Percentiles rank a stretch among this genome's conserved stretches.
Conservation (phyloP, 805 yeast genomes). For the Starmerella asiatica region DNA sequence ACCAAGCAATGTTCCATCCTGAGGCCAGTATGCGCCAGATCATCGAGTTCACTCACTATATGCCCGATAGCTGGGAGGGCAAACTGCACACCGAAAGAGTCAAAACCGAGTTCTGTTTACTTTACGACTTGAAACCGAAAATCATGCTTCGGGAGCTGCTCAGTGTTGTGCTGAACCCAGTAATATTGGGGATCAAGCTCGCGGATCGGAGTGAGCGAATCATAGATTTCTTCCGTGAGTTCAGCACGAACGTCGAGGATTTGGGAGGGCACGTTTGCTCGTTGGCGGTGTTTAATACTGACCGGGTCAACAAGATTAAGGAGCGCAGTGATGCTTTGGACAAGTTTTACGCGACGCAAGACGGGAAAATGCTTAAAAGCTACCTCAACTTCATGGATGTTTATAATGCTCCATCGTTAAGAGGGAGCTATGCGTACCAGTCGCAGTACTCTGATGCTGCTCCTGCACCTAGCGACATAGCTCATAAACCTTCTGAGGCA, state of each 20-base stretch:
- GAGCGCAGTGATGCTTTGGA: constrained; percentile 25
- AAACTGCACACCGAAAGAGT: constrained; percentile 72
- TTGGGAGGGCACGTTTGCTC: constrained; percentile 79
- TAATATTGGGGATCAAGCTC: constrained; percentile 72
- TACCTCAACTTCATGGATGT: constrained; percentile 78
- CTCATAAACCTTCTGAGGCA: no score
- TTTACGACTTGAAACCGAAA: constrained; percentile 61
- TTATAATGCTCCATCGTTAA: constrained; percentile 35
- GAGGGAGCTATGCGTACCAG: background rate
- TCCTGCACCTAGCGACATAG: no score
- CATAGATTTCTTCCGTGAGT: constrained; percentile 82
- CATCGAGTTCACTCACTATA: constrained; percentile 76
- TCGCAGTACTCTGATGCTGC: background rate
- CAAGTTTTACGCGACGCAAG: constrained; percentile 37
- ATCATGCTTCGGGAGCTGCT: constrained; percentile 64
- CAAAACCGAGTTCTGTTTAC: constrained; percentile 63
- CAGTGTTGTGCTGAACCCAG: constrained; percentile 74
- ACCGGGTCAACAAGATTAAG: constrained; percentile 34
- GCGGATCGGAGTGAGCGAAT: constrained; percentile 62
- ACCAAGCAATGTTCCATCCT: constrained; percentile 73
- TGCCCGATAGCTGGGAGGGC: constrained; percentile 80
- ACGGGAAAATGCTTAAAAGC: constrained; percentile 84
- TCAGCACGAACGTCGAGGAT: constrained; percentile 83
- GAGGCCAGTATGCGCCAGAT: constrained; percentile 72
- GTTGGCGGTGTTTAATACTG: constrained; percentile 82